Evolutionary conservation across 2,329 filamentous ascomycete species (phyloP), one percentile per base, ranked within the genome.

Genomic region (Fusarium secorum): DNA sequence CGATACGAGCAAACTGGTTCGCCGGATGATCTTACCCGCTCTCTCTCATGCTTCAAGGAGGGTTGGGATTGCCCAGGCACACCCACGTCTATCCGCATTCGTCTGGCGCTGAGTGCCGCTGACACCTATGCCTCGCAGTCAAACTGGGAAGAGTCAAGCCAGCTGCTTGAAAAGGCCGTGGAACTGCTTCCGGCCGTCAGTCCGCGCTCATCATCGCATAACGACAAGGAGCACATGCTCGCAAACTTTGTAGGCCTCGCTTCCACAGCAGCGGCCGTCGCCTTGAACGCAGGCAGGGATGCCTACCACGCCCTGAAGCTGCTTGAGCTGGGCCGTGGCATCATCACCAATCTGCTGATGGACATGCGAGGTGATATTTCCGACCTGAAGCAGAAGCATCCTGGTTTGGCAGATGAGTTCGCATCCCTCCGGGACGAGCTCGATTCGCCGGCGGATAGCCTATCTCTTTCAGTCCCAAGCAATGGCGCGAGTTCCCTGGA

Each of bases 391-490:
- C 41, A 18, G 11, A 24, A 7, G 4, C 41, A 44, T 18, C 4
- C 22, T 44, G 41, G 4, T 26, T 24, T 44, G 14, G 41, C 22
- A 5, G 22, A 42, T 1, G 41, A 44, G 22, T 44, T 18, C 4
- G 11, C 18, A 5, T 44, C 22, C 10, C 41, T 44, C 0, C 22
- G 41, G 15, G 41, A 44, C 0, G 22, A 44, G 22, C 17, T 44
- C 0, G 22, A 44, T 18, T 44, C 41, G 0, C 15, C 4, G 15
- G 11, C 11, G 41, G 15, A 44, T 11, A 44, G 22, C 4, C 1
- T 15, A 44, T 15, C 14, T 26, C 11, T 4, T 18, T 44, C 10
- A 17, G 17, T 4, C 0, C 7, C 22, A 0, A 26, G 1, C 0
- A 24, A 24, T 24, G 22, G 41, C 6, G 11, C 22, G 6, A 24